Evolutionary conservation across 2,329 filamentous ascomycete genomes (phyloP).

Genomic region (Penicillium palitans): DNA sequence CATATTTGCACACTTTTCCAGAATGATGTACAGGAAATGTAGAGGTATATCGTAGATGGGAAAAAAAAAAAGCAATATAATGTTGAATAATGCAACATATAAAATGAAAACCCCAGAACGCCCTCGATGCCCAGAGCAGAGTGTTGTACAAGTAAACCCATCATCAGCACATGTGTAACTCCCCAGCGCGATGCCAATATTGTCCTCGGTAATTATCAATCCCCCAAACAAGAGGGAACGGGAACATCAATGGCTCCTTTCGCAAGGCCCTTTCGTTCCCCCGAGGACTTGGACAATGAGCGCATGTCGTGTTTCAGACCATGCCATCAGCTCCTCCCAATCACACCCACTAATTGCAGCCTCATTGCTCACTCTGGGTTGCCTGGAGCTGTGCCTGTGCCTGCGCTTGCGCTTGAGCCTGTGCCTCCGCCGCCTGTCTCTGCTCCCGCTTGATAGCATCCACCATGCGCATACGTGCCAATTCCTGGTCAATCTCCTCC

Average conservation of each 20-base stretch:
- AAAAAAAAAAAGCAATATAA: conserved; percentile 8
- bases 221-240: background rate
- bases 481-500: conserved; percentile 70
- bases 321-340: background rate
- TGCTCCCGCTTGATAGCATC: conserved; percentile 50
- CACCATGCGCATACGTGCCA: conserved; percentile 64
- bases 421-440: conserved; percentile 40
- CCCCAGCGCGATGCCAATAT: conserved; percentile 3
- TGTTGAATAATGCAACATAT: background rate
- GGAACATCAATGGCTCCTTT: background rate
- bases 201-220: background rate
- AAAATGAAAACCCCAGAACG: conserved; percentile 25
- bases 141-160: conserved; percentile 32
- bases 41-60: conserved; percentile 7
- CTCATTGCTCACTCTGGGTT: conserved; percentile 23
- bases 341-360: background rate
- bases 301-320: background rate
- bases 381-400: conserved; percentile 17
- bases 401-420: conserved; percentile 19
- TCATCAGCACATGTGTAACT: conserved; percentile 23
- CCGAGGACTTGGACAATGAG: background rate
- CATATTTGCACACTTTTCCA: conserved; percentile 8
- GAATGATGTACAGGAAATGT: conserved; percentile 12
- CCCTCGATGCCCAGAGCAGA: conserved; percentile 36
- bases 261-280: background rate